These are phyloP conservation scores for Trichophyton benhamiae DNA, from an alignment of 2,329 filamentous ascomycete genomes.

Conservation along the genomic window DNA sequence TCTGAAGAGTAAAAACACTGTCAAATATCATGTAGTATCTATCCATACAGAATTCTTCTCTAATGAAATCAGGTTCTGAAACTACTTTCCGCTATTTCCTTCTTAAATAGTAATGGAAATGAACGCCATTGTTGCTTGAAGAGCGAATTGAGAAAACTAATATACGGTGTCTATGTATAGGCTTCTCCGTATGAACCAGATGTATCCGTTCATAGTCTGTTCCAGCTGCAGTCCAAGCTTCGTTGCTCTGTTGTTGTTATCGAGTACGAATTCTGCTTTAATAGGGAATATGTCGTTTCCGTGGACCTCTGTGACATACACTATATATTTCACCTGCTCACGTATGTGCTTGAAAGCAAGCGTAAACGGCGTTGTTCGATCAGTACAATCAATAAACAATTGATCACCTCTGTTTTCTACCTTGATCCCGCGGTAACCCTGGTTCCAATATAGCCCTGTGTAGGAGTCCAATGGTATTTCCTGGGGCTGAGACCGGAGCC, in stretches of 20 bases:
- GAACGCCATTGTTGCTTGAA: not conserved
- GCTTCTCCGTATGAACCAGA: constrained; percentile 15
- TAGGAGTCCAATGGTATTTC: not conserved
- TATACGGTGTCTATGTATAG: not conserved
- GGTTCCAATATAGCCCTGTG: not conserved
- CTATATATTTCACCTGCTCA: constrained; percentile 19
- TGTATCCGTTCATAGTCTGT: constrained; percentile 12
- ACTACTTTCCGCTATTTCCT: not conserved
- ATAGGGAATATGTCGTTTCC: constrained; percentile 12
- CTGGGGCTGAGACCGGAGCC: not conserved
- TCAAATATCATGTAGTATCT: too few relatives aligned
- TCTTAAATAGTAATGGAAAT: not conserved
- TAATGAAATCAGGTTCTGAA: too few relatives aligned
- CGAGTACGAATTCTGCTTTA: constrained; percentile 15
- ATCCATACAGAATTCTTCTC: too few relatives aligned
- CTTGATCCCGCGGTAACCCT: constrained; percentile 18
- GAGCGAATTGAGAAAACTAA: not conserved
- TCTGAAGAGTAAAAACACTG: not conserved
- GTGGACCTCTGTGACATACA: constrained; percentile 13
- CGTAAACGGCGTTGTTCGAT: constrained; percentile 22
- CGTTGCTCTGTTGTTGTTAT: constrained; percentile 12
- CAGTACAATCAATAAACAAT: constrained; percentile 24
- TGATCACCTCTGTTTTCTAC: constrained; percentile 17
- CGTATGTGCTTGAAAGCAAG: constrained; percentile 23
- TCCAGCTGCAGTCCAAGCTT: constrained; percentile 18